These are phyloP conservation scores for Lathyrus sativus DNA, from an alignment of 306 rosid genomes.

Conservation along the genomic window DNA sequence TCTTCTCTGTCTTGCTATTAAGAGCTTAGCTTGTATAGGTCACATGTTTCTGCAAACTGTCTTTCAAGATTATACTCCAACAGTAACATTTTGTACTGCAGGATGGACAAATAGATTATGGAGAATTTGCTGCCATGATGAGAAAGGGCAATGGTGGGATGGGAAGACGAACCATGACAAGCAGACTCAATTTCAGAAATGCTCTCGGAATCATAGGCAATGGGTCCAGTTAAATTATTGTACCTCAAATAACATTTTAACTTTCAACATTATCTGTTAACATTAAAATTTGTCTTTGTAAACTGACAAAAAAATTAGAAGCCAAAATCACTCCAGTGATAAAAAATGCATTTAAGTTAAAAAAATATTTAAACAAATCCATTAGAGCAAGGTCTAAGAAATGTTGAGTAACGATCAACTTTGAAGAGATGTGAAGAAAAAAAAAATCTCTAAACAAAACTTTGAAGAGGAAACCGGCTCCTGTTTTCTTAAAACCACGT, in stretches of 20 bases:
- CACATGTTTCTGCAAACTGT: slow-evolving; percentile 13
- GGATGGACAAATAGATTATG: slow-evolving; percentile 69
- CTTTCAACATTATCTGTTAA: slow-evolving; percentile 14
- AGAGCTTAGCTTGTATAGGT: neutral
- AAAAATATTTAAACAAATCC: neutral
- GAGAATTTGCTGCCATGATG: slow-evolving; percentile 64
- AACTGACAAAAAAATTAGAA: neutral
- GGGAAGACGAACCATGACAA: slow-evolving; percentile 60
- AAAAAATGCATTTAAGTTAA: no score
- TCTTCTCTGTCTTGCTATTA: neutral
- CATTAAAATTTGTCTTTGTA: slow-evolving; percentile 22
- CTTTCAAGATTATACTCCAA: slow-evolving; percentile 8
- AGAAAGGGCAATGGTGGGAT: slow-evolving; percentile 63
- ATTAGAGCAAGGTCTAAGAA: neutral
- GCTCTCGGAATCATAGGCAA: slow-evolving; percentile 43
- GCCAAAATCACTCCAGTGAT: no score
- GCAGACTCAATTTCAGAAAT: slow-evolving; percentile 48
- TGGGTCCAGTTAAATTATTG: slow-evolving; percentile 36
- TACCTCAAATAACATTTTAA: slow-evolving; percentile 30
- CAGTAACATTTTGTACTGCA: slow-evolving; percentile 33
- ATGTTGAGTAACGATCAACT: neutral
- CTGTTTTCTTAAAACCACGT: no score
- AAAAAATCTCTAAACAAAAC: neutral
- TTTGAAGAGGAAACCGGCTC: no score
- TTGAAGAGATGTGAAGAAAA: neutral